Percentiles rank a stretch among this genome's conserved stretches.
Conservation (phyloP, 768 basidiomycete genomes). For the Hemileccinum rubropunctum region DNA sequence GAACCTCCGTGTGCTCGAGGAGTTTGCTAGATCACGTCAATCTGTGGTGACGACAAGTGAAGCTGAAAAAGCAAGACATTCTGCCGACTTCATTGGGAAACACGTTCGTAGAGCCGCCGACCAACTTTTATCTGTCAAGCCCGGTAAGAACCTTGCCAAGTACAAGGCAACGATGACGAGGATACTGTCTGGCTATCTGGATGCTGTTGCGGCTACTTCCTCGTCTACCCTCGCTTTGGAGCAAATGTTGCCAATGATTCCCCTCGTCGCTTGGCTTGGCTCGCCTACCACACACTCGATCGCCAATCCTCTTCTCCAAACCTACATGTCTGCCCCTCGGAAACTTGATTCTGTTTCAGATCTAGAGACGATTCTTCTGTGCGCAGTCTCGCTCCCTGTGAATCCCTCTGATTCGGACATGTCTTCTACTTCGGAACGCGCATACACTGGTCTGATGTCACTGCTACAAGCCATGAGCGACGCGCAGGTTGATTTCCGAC, state of each 20-base stretch:
- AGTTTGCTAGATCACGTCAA: not conserved
- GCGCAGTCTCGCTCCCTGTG: constrained; percentile 33
- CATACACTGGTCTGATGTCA: constrained; percentile 41
- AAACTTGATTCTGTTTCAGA: constrained; percentile 37
- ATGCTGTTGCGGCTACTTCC: constrained; percentile 4
- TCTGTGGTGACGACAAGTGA: not conserved
- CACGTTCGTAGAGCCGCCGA: constrained; percentile 6
- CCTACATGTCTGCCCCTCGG: constrained; percentile 41
- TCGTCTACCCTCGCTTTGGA: constrained; percentile 1
- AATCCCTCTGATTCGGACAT: constrained; percentile 5
- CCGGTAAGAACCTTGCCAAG: constrained; percentile 14
- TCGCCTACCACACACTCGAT: constrained; percentile 34
- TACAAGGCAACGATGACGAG: constrained; percentile 11
- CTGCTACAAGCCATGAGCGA: constrained; percentile 42
- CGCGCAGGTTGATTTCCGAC: constrained; percentile 29
- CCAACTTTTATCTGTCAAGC: constrained; percentile 12
- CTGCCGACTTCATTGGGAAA: constrained; percentile 28
- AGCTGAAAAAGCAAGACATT: constrained; percentile 8
- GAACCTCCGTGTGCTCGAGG: constrained; percentile 37
- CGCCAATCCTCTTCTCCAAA: constrained; percentile 40
- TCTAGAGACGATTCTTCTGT: constrained; percentile 44
- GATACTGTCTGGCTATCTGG: constrained; percentile 20
- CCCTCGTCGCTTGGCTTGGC: constrained; percentile 33
- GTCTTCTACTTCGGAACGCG: constrained; percentile 26
- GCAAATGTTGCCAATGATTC: constrained; percentile 17